Evolutionary conservation across 2,329 filamentous ascomycete genomes (phyloP).

Genomic region (Trichoderma harzianum): DNA sequence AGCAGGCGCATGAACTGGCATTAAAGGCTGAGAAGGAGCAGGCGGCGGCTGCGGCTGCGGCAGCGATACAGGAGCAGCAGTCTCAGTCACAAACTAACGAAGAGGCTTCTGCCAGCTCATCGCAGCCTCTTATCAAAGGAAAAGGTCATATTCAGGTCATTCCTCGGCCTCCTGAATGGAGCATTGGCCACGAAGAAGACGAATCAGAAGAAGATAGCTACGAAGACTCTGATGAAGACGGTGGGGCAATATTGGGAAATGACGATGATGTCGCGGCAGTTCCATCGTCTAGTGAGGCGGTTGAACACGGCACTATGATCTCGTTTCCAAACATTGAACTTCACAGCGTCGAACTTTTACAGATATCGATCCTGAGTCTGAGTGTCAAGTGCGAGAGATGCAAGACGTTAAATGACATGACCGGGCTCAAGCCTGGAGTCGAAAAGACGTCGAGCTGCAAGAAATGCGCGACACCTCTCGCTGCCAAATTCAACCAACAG

Average conservation of each 20-base stretch:
- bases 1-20: slow-evolving; percentile 40
- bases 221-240: slow-evolving; percentile 41
- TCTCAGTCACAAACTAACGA: slow-evolving; percentile 1
- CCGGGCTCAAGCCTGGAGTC: slow-evolving; percentile 56
- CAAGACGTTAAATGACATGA: slow-evolving; percentile 68
- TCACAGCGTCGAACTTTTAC: slow-evolving; percentile 71
- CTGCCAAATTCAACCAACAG: slow-evolving; percentile 59
- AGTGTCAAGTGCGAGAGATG: slow-evolving; percentile 77
- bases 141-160: slow-evolving; percentile 68
- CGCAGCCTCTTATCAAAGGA: slow-evolving; percentile 37
- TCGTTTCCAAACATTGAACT: slow-evolving; percentile 77
- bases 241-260: slow-evolving; percentile 39
- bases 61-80: neutral
- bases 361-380: slow-evolving; percentile 63
- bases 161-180: slow-evolving; percentile 75
- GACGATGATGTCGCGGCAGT: slow-evolving; percentile 19
- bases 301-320: slow-evolving; percentile 69
- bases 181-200: slow-evolving; percentile 42
- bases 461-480: slow-evolving; percentile 55
- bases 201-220: slow-evolving; percentile 44
- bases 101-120: slow-evolving; percentile 17
- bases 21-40: slow-evolving; percentile 22
- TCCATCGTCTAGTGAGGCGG: slow-evolving; percentile 24
- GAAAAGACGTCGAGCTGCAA: slow-evolving; percentile 54
- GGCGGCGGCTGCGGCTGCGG: slow-evolving; percentile 2